These are phyloP conservation scores for Nicotiana attenuata DNA, from an alignment of 257 asterid species.

Conservation along the genomic window DNA sequence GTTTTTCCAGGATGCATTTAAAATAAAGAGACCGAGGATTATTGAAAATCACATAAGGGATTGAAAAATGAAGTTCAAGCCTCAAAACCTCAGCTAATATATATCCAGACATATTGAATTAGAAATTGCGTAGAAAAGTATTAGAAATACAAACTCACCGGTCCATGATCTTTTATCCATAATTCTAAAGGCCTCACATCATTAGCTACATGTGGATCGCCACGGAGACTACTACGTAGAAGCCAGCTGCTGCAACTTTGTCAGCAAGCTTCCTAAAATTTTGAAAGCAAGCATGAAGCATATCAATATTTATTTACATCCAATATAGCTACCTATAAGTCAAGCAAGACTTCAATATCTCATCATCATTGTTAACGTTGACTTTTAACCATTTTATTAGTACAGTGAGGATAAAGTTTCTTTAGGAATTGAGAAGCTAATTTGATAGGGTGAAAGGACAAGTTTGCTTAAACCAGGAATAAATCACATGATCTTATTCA, in stretches of 20 bases:
- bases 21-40: neutral
- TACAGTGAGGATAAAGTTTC: neutral
- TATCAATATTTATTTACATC: neutral
- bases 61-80: neutral
- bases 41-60: neutral
- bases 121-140: neutral
- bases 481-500: neutral
- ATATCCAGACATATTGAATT: neutral
- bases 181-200: conserved; percentile 15
- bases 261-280: conserved; percentile 55
- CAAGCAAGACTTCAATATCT: neutral
- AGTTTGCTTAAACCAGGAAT: too few species aligned
- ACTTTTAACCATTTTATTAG: neutral
- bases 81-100: neutral
- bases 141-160: conserved; percentile 34
- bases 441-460: neutral
- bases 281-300: conserved; percentile 1
- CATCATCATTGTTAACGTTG: neutral
- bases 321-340: neutral
- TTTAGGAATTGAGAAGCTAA: neutral
- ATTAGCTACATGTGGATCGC: conserved; percentile 38
- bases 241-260: conserved; percentile 58
- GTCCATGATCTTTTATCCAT: conserved; percentile 57
- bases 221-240: conserved; percentile 42
- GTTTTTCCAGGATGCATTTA: neutral